These are phyloP conservation scores for Teunomyces kruisii DNA, from an alignment of 805 yeast genomes.

Conservation along the genomic window DNA sequence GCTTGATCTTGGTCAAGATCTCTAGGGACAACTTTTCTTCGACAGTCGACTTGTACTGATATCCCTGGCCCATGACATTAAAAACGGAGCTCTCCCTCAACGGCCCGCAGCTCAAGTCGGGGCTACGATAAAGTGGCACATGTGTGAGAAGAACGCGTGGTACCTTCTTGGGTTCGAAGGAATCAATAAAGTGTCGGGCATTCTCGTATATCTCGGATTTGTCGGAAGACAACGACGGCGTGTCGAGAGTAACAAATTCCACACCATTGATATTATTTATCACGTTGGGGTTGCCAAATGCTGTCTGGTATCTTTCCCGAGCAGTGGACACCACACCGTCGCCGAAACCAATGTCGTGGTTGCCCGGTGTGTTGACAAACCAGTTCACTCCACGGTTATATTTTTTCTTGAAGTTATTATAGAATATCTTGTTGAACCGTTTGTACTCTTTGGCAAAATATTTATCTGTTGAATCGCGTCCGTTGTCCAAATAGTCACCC, in stretches of 20 bases:
- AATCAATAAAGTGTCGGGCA: conserved; percentile 14
- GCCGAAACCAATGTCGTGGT: conserved; percentile 29
- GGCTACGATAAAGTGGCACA: conserved; percentile 23
- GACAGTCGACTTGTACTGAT: conserved; percentile 26
- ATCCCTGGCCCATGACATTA: conserved; percentile 17
- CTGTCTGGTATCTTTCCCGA: conserved; percentile 26
- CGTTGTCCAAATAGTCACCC: conserved; percentile 46
- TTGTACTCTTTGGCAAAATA: conserved; percentile 29
- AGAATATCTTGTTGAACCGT: conserved; percentile 36
- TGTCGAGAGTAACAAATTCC: conserved; percentile 25
- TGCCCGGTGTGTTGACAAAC: conserved; percentile 32
- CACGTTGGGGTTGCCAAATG: conserved; percentile 35
- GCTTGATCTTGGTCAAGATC: conserved; percentile 16
- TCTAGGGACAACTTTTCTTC: conserved; percentile 14
- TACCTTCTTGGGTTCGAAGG: conserved; percentile 2
- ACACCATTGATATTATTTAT: conserved; percentile 27
- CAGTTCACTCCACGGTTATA: conserved; percentile 18
- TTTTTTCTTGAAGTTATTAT: conserved; percentile 13
- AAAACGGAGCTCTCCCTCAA: conserved; percentile 16
- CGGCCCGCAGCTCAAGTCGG: conserved; percentile 19
- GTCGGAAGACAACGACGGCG: conserved; percentile 18
- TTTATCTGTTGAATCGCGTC: conserved; percentile 30
- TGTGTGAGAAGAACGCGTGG: conserved; percentile 25
- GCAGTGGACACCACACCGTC: conserved; percentile 23
- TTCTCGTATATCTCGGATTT: conserved; percentile 10